Percentiles rank a stretch among this genome's conserved stretches.
These are phyloP conservation scores for Rhynchosporium agropyri DNA, from an alignment of 2,329 filamentous ascomycete genomes.

Conservation along the genomic window DNA sequence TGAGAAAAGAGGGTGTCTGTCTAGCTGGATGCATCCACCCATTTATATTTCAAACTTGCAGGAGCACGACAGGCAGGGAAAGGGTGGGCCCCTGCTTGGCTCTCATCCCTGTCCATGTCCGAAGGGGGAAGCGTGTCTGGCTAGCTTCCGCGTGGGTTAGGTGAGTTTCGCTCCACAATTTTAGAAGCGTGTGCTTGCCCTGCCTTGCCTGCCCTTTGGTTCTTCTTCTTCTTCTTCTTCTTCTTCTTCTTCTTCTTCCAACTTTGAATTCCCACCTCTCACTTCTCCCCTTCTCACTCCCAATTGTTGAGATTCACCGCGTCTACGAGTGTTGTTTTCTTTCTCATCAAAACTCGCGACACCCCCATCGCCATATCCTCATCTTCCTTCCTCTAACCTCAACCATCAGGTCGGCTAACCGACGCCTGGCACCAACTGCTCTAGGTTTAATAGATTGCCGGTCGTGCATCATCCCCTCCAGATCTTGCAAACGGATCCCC, in stretches of 20 bases:
- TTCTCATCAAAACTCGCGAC: not conserved
- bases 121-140: not conserved
- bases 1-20: not conserved
- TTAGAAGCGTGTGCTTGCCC: not conserved
- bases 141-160: slow-evolving; percentile 4
- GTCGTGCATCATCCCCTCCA: slow-evolving; percentile 11
- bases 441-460: not conserved
- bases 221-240: not conserved
- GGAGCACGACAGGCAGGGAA: slow-evolving; percentile 19
- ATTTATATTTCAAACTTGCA: slow-evolving; percentile 14
- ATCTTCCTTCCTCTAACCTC: slow-evolving; percentile 1
- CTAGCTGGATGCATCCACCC: slow-evolving; percentile 2
- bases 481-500: slow-evolving; percentile 12
- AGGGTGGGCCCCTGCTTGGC: too few relatives aligned
- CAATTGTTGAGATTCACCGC: not conserved
- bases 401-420: not conserved
- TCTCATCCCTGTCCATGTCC: not conserved
- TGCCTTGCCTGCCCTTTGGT: not conserved
- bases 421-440: not conserved
- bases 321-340: not conserved
- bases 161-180: slow-evolving; percentile 6
- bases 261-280: slow-evolving; percentile 5
- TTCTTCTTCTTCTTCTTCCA: slow-evolving; percentile 1
- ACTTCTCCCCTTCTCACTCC: not conserved
- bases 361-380: not conserved